Evolutionary conservation across 2,329 filamentous ascomycete species (phyloP).

Genomic region (Colletotrichum orbiculare): DNA sequence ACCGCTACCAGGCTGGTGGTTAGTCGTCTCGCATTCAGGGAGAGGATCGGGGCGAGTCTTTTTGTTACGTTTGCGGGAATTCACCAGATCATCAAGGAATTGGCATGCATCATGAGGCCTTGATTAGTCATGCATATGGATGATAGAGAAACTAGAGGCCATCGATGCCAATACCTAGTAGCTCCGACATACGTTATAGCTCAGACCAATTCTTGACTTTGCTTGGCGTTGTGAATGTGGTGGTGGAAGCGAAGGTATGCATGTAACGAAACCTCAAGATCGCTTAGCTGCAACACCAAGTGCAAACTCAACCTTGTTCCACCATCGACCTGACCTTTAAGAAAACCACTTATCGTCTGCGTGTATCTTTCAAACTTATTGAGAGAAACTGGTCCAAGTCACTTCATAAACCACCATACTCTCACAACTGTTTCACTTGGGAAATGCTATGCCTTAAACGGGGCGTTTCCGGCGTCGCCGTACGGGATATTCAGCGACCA

Average conservation of each 20-base stretch:
- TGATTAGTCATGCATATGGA: constrained; percentile 23
- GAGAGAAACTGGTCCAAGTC: too few species aligned
- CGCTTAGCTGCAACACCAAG: constrained; percentile 5
- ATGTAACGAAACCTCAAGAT: neutral
- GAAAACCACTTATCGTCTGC: too few species aligned
- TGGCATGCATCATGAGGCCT: constrained; percentile 29
- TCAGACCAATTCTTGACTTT: neutral
- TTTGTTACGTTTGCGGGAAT: constrained; percentile 8
- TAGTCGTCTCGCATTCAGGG: constrained; percentile 41
- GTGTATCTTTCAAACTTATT: too few species aligned
- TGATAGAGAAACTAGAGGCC: constrained; percentile 32
- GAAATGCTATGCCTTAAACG: too few species aligned
- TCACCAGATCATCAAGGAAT: constrained; percentile 12
- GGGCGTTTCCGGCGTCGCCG: too few species aligned
- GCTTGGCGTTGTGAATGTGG: neutral
- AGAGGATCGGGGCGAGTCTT: constrained; percentile 18
- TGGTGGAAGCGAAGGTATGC: neutral
- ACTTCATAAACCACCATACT: too few species aligned
- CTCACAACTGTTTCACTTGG: too few species aligned
- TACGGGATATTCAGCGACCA: too few species aligned
- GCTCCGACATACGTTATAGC: neutral
- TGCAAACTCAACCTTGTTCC: constrained; percentile 12
- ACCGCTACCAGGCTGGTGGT: constrained; percentile 59
- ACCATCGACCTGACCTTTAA: neutral
- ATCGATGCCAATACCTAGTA: constrained; percentile 2